These are phyloP conservation scores for Trametes coccinea DNA, from an alignment of 768 basidiomycete genomes.

Conservation along the genomic window DNA sequence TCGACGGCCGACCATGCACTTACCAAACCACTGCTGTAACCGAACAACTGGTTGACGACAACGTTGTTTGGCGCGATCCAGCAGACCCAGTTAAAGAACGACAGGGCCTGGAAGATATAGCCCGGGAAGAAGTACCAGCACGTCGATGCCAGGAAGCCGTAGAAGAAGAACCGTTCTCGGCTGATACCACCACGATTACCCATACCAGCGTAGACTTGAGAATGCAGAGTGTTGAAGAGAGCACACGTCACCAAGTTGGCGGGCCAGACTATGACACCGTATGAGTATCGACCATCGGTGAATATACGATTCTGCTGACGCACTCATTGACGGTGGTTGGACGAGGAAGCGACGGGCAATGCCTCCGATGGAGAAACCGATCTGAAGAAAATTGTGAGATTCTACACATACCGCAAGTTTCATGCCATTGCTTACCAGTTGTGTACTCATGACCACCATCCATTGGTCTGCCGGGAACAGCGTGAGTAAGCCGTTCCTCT, in stretches of 20 bases:
- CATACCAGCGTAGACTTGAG: slow-evolving; percentile 62
- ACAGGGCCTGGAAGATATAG: slow-evolving; percentile 81
- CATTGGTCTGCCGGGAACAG: slow-evolving; percentile 56
- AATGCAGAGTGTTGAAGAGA: slow-evolving; percentile 76
- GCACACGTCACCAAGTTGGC: slow-evolving; percentile 73
- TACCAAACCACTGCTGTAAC: slow-evolving; percentile 34
- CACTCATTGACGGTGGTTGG: slow-evolving; percentile 54
- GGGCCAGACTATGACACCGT: slow-evolving; percentile 58
- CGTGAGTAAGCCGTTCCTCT: neutral
- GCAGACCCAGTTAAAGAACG: slow-evolving; percentile 81
- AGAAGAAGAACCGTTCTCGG: slow-evolving; percentile 77
- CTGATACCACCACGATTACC: slow-evolving; percentile 62
- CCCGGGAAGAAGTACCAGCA: slow-evolving; percentile 71
- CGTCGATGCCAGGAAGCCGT: slow-evolving; percentile 55
- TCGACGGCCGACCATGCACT: neutral
- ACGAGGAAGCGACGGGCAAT: slow-evolving; percentile 73
- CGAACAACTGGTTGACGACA: slow-evolving; percentile 55
- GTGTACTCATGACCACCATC: slow-evolving; percentile 79
- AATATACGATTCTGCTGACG: no score
- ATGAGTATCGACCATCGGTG: no score
- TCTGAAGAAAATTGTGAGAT: slow-evolving; percentile 37
- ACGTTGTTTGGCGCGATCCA: slow-evolving; percentile 48
- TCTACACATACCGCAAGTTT: neutral
- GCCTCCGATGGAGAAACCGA: slow-evolving; percentile 84
- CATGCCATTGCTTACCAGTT: slow-evolving; percentile 54